Evolutionary conservation across 768 basidiomycete species (phyloP).

Genomic region (Hirschioporus abietinus): DNA sequence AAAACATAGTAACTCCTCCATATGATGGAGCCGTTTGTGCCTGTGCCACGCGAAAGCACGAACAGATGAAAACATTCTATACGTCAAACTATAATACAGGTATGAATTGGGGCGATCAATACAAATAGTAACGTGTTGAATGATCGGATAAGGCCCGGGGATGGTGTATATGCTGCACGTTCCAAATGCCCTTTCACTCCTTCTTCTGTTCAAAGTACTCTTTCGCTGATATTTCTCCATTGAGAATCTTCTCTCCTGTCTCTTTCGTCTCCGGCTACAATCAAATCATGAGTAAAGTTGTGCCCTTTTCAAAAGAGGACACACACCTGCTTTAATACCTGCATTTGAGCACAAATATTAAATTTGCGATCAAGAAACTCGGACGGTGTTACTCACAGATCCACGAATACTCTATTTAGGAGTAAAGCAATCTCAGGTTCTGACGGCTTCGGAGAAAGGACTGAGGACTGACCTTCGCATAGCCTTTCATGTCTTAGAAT

Average conservation of each 20-base stretch:
- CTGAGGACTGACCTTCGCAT: not conserved
- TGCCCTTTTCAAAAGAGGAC: not conserved
- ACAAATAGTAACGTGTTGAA: slow-evolving; percentile 1
- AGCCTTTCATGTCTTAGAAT: slow-evolving; percentile 14
- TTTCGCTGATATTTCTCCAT: slow-evolving; percentile 32
- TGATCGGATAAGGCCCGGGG: slow-evolving; percentile 1
- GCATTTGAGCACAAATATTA: slow-evolving; percentile 1
- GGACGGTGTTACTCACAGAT: not conserved
- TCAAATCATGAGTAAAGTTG: not conserved
- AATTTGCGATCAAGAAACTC: not conserved
- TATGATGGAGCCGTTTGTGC: not conserved
- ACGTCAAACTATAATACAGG: not conserved
- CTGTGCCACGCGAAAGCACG: not conserved
- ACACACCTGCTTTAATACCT: not conserved
- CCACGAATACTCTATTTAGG: not conserved
- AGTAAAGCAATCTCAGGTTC: too few relatives aligned
- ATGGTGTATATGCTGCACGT: not conserved
- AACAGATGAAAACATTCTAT: slow-evolving; percentile 11
- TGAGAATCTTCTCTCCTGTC: slow-evolving; percentile 48
- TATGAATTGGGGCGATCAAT: slow-evolving; percentile 4
- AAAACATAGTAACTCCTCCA: too few relatives aligned
- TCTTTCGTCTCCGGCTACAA: slow-evolving; percentile 39
- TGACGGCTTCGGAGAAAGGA: too few relatives aligned
- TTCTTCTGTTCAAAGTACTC: slow-evolving; percentile 3
- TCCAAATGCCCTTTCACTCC: not conserved